Evolutionary conservation across 1,284 basidiomycete species (phyloP).

Genomic region (Ustilago curta): DNA sequence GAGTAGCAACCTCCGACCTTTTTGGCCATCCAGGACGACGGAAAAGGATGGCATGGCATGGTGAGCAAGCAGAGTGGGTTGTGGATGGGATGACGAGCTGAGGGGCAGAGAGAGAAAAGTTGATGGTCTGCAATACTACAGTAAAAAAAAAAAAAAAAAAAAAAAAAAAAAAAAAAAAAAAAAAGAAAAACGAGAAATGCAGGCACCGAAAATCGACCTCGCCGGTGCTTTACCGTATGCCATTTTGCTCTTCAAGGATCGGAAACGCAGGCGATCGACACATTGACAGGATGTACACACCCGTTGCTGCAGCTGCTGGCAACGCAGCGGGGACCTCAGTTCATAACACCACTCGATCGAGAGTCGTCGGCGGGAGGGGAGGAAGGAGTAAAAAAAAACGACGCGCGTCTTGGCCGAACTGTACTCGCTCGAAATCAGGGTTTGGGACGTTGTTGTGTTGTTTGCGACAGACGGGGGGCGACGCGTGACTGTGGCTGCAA

Average conservation of each 20-base stretch:
- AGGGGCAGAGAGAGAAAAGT: not conserved
- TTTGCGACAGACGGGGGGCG: too few species aligned
- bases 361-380: too few species aligned
- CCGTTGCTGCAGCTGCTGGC: too few species aligned
- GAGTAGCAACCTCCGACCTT: slow-evolving; percentile 15
- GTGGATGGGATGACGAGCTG: not conserved
- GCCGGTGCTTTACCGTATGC: too few species aligned
- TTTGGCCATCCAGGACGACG: not conserved
- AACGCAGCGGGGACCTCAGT: too few species aligned
- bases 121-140: not conserved
- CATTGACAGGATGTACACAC: not conserved
- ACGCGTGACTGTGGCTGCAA: too few species aligned
- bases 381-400: too few species aligned
- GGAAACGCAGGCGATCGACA: not conserved
- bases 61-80: not conserved
- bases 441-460: too few species aligned
- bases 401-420: too few species aligned
- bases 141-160: not conserved
- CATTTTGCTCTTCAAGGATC: not conserved
- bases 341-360: too few species aligned
- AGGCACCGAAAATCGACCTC: not conserved
- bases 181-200: slow-evolving; percentile 7
- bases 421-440: too few species aligned
- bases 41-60: not conserved
- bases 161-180: not conserved